Evolutionary conservation across 2,329 filamentous ascomycete genomes (phyloP), one percentile per base, ranked within the genome.

Genomic region (Fusarium subglutinans): DNA sequence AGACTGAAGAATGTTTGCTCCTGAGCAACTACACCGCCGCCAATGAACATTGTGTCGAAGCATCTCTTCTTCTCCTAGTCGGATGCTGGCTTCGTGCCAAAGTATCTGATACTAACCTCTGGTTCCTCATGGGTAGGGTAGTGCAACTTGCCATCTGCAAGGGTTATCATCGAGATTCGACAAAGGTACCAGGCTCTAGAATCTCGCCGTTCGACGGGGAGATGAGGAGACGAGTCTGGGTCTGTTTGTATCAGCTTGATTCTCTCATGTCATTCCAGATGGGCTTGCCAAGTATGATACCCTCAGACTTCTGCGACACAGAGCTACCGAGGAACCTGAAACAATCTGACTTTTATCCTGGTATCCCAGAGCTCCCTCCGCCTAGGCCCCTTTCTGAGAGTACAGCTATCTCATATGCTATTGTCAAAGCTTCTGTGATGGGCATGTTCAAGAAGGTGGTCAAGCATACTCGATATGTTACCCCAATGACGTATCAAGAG

Each of bases 91-190:
- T 81, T 0, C 70, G 66, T 1, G 61, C 76, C 15, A 80, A 78
- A 15, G 79, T 80, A 4, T 65, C 79, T 1, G 74, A 85, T 54
- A 77, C 82, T 53, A 82, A 85, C 30, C 79, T 84, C 4, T 87
- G 86, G 85, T 83, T 85, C 8, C 82, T 85, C 11, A 83, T 84
- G 63, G 83, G 84, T 12, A 79, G 84, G 24, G 80, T 84, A 17
- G 82, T 83, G 3, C 82, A 86, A 3, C 81, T 87, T 24, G 86
- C 85, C 0, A 84, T 87, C 59, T 82, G 83, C 7, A 83, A 86
- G 80, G 86, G 86, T 4, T 87, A 87, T 54, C 85, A 87, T 60
- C 82, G 86, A 13, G 86, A 87, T 44, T 81, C 84, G 1, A 79
- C 77, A 14, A 82, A 83, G 40, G 75, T 86, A 4, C 74, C 82